Evolutionary conservation across 2,329 filamentous ascomycete genomes (phyloP), one percentile per base, ranked within the genome.

Genomic region (Albophoma yamanashiensis): DNA sequence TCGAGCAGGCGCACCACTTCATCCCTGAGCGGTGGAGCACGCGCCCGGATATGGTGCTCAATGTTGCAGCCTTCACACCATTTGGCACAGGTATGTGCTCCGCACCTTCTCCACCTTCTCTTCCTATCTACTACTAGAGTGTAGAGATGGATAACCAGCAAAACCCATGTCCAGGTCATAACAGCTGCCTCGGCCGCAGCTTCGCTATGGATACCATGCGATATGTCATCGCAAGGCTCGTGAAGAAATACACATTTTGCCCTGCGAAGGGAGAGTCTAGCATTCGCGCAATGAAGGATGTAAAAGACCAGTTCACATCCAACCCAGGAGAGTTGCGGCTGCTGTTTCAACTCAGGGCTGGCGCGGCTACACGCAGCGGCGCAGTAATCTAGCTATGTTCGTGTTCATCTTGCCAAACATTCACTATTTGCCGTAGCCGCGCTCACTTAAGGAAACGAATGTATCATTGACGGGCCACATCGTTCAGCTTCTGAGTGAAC

Each of bases 11-110:
- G 8, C 15, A 52, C 2, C 68, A 73, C 27, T 76, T 75, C 57
- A 67, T 76, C 7, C 74, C 74, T 2, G 73, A 76, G 58, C 66
- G 74, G 34, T 76, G 73, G 72, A 73, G 68, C 2, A 67, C 66
- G 4, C 62, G 59, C 17, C 67, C 67, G 2, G 69, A 75, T 11
- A 61, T 76, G 60, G 64, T 71, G n/a, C 68, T 64, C 27, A 68
- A 75, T 57, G 58, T 62, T 31, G 63, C 66, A 1, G 72, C 69
- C 1, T 73, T 67, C 58, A 60, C 60, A 1, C 74, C 74, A 0
- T 76, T 74, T 55, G 68, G 67, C 1, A 70, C 65, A n/a, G 70
- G 70, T 68, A 52, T 9, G 17, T 20, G 27, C 7, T 1, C 25
- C 6, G 14, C 25, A 20, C 7, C 6, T 4, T 14, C 7, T 34